Evolutionary conservation across 768 basidiomycete genomes (phyloP), one percentile per base, ranked within the genome.

Genomic region (Trametes elegans): DNA sequence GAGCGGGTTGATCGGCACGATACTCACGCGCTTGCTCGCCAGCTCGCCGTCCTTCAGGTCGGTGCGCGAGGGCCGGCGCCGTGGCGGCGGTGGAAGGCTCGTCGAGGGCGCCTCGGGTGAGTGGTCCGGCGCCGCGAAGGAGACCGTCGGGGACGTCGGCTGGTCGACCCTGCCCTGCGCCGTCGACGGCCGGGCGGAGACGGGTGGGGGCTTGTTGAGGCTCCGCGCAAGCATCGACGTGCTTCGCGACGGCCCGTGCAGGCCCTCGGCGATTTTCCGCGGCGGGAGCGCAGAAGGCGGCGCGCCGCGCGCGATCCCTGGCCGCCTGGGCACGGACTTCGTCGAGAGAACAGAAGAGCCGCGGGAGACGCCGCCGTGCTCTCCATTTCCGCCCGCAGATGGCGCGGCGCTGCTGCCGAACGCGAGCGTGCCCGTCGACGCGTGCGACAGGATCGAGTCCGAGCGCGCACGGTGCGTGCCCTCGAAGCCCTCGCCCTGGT

Each of bases 61-160:
- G 76, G 34, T 29, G 10, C 48, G 51, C 32, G 57, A 53, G 2
- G 57, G 57, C 7, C 47, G 46, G 7, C 57, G 57, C 14, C 57
- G 18, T 16, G 83, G 84, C 5, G 84, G 83, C 10, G 82, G 83
- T 1, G 83, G 81, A 9, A 85, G 64, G 35, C 68, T 65, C 28
- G 55, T 48, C 1, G 58, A 36, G 4, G 69, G 60, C 73, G 77
- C 44, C 64, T 76, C 49, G 71, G 66, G 42, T 0, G 64, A 63
- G 42, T 45, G 51, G 58, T 35, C 34, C 6, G 56, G 57, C 13
- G 59, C 41, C 10, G 27, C 41, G 32, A 34, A 52, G 23, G 41
- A 44, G 26, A 60, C 55, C 11, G 47, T 59, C 14, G 70, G 65
- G 34, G 68, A 55, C 14, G 63, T 45, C 1, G 67, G 64, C 16